A percentile compares a stretch with the other conserved stretches of the same genome.
These are phyloP conservation scores for Kalaharituber pfeilii DNA, from an alignment of 2,329 filamentous ascomycete species.

Conservation along the genomic window DNA sequence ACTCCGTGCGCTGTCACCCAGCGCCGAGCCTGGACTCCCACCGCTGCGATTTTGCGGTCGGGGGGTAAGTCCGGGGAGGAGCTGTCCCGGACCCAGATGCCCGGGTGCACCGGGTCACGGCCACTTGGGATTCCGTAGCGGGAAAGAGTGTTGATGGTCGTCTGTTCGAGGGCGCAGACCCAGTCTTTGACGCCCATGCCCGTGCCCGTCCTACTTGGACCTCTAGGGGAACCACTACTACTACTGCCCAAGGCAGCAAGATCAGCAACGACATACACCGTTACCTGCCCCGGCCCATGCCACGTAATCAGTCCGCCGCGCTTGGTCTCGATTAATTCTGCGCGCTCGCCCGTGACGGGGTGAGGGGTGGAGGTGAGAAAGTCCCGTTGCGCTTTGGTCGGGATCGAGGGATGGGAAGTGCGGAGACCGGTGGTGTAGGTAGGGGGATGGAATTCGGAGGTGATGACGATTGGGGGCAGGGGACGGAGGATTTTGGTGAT, in stretches of 20 bases:
- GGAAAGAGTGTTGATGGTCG: slow-evolving; percentile 48
- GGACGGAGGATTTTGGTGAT: slow-evolving; percentile 24
- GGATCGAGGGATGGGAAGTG: slow-evolving; percentile 36
- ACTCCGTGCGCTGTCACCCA: slow-evolving; percentile 73
- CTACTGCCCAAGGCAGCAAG: slow-evolving; percentile 50
- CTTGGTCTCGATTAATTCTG: slow-evolving; percentile 51
- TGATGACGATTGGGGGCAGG: slow-evolving; percentile 55
- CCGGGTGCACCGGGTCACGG: slow-evolving; percentile 55
- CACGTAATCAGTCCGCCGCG: slow-evolving; percentile 87
- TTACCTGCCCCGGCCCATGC: slow-evolving; percentile 82
- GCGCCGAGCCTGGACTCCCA: slow-evolving; percentile 78
- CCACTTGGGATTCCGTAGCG: slow-evolving; percentile 42
- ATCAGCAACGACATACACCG: slow-evolving; percentile 85
- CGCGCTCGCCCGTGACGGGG: slow-evolving; percentile 29
- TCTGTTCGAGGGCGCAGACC: slow-evolving; percentile 59
- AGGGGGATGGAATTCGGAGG: slow-evolving; percentile 57
- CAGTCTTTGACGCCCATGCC: slow-evolving; percentile 39
- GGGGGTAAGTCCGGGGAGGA: too few relatives aligned
- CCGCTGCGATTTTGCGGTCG: slow-evolving; percentile 72
- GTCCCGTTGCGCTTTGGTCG: background rate
- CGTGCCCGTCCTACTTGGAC: background rate
- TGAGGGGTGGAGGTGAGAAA: slow-evolving; percentile 31
- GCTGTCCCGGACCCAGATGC: slow-evolving; percentile 48
- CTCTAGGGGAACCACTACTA: background rate
- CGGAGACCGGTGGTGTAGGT: slow-evolving; percentile 84